These are phyloP conservation scores for Fusarium caatingaense DNA, from an alignment of 2,329 filamentous ascomycete genomes.

Conservation along the genomic window DNA sequence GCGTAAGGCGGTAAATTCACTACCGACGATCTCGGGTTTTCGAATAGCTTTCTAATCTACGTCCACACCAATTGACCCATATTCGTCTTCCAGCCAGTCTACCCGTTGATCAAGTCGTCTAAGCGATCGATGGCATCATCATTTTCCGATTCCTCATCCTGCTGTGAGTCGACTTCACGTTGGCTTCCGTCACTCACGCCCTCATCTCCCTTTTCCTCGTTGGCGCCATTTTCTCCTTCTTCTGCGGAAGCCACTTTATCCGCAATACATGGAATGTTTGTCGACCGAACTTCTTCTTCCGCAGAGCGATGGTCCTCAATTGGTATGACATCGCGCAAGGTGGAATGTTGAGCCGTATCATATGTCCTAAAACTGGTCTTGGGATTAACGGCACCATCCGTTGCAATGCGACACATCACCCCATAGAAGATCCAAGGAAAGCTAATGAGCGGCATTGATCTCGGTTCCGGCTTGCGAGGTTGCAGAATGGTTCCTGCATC, in stretches of 20 bases:
- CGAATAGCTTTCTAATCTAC: not conserved
- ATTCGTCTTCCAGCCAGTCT: not conserved
- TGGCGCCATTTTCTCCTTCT: not conserved
- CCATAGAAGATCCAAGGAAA: slow-evolving; percentile 92
- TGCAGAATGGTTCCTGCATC: slow-evolving; percentile 48
- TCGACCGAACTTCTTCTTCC: not conserved
- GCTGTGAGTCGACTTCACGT: not conserved
- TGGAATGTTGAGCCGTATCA: not conserved
- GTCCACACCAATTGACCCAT: not conserved
- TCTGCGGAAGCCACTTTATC: not conserved
- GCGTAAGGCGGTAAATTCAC: slow-evolving; percentile 63
- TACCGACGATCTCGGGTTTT: not conserved
- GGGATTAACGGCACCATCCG: slow-evolving; percentile 35
- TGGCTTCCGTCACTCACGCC: not conserved
- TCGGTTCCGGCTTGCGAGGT: slow-evolving; percentile 46
- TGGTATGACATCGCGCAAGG: not conserved
- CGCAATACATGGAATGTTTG: not conserved
- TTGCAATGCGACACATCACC: slow-evolving; percentile 57
- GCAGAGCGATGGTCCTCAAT: not conserved
- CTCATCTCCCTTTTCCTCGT: not conserved
- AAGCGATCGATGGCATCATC: slow-evolving; percentile 41
- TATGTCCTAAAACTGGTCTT: slow-evolving; percentile 8
- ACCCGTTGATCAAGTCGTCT: slow-evolving; percentile 22
- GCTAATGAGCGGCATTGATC: slow-evolving; percentile 82
- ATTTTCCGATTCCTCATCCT: slow-evolving; percentile 6